Evolutionary conservation across 2,329 filamentous ascomycete species (phyloP).

Genomic region (Ascochyta viciae-villosae): DNA sequence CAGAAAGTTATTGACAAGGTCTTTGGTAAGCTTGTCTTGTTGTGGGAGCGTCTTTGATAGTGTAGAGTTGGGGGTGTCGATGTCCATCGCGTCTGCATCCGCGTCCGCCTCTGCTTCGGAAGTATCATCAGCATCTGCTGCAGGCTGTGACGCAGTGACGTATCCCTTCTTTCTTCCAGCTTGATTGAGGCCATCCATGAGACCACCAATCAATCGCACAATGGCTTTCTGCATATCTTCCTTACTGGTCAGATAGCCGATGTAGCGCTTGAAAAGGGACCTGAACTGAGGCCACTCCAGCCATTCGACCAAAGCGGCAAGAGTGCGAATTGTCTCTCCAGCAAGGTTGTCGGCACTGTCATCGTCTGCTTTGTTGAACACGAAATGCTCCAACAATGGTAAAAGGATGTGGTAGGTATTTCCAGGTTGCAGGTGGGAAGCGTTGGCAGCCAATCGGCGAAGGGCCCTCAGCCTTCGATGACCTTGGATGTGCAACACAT

Average conservation of each 20-base stretch:
- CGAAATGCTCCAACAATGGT: slow-evolving; percentile 91
- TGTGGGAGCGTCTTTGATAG: slow-evolving; percentile 73
- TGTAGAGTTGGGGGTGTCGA: slow-evolving; percentile 31
- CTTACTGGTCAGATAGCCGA: slow-evolving; percentile 80
- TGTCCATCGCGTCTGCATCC: slow-evolving; percentile 32
- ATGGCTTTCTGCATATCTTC: slow-evolving; percentile 85
- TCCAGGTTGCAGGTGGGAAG: slow-evolving; percentile 72
- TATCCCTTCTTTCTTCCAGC: slow-evolving; percentile 54
- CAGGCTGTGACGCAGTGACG: slow-evolving; percentile 18
- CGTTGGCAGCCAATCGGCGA: slow-evolving; percentile 74
- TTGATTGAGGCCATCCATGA: slow-evolving; percentile 76
- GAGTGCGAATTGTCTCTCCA: slow-evolving; percentile 82
- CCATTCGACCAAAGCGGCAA: slow-evolving; percentile 75
- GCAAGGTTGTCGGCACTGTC: slow-evolving; percentile 80
- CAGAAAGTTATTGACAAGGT: slow-evolving; percentile 77
- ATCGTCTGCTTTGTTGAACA: slow-evolving; percentile 83
- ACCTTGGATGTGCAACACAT: slow-evolving; percentile 88
- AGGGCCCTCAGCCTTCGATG: slow-evolving; percentile 85
- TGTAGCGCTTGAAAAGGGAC: slow-evolving; percentile 82
- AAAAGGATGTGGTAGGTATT: slow-evolving; percentile 89
- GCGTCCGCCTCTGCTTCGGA: slow-evolving; percentile 52
- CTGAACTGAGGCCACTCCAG: slow-evolving; percentile 92
- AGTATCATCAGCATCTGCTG: slow-evolving; percentile 24
- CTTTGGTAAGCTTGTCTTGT: slow-evolving; percentile 70
- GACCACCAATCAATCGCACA: slow-evolving; percentile 79